Evolutionary conservation across 495 filamentous ascomycete species (phyloP).

Genomic region (Penicillium nucicola): DNA sequence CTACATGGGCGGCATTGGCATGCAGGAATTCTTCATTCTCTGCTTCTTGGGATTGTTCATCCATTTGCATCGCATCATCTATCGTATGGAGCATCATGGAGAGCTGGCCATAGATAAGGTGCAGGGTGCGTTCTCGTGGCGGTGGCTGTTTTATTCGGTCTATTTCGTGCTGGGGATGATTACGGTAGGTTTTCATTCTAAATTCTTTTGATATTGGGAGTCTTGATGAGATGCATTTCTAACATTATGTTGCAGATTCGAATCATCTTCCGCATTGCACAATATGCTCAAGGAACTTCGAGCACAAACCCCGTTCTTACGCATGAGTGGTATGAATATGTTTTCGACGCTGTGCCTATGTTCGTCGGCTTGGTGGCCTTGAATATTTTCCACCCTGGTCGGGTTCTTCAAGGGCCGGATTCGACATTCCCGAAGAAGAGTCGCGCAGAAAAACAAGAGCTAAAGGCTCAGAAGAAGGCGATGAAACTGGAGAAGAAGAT

Average conservation of each 20-base stretch:
- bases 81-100: slow-evolving; percentile 39
- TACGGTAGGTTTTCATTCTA: slow-evolving; percentile 38
- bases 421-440: slow-evolving; percentile 5
- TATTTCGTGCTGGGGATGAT: slow-evolving; percentile 52
- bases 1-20: slow-evolving; percentile 48
- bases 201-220: slow-evolving; percentile 21
- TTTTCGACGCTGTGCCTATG: slow-evolving; percentile 59
- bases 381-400: slow-evolving; percentile 51
- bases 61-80: slow-evolving; percentile 42
- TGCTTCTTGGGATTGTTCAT: slow-evolving; percentile 46
- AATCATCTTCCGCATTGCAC: slow-evolving; percentile 56
- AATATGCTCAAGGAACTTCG: slow-evolving; percentile 45
- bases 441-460: slow-evolving; percentile 9
- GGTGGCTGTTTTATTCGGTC: slow-evolving; percentile 42
- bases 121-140: slow-evolving; percentile 29
- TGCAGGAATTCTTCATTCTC: slow-evolving; percentile 59
- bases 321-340: slow-evolving; percentile 54
- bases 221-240: background rate
- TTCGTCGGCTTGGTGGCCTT: slow-evolving; percentile 44
- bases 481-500: slow-evolving; percentile 1
- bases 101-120: slow-evolving; percentile 18
- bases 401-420: slow-evolving; percentile 45
- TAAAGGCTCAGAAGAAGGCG: background rate
- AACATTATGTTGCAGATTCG: slow-evolving; percentile 4
- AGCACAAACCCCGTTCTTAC: slow-evolving; percentile 39